These are phyloP conservation scores for Suillus occidentalis DNA, from an alignment of 768 basidiomycete species.

Conservation along the genomic window DNA sequence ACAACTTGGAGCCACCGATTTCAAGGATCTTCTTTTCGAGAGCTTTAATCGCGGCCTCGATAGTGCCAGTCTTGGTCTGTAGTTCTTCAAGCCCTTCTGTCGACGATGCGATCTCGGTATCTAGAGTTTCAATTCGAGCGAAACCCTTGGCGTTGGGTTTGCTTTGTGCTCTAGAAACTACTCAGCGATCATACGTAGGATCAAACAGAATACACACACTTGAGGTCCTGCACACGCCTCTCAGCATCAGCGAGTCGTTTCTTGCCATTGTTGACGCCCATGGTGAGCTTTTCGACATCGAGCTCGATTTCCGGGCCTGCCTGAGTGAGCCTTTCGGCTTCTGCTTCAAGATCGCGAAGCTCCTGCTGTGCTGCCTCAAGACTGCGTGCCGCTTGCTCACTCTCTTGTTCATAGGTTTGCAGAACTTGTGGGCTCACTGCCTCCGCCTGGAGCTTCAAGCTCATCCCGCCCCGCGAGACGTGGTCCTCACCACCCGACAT, in stretches of 20 bases:
- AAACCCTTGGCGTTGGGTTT: slow-evolving; percentile 83
- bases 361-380: slow-evolving; percentile 56
- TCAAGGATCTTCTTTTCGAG: slow-evolving; percentile 93
- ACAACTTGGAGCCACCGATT: slow-evolving; percentile 85
- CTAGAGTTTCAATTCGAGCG: slow-evolving; percentile 73
- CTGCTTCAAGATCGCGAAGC: slow-evolving; percentile 55
- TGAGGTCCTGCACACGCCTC: slow-evolving; percentile 76
- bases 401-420: slow-evolving; percentile 72
- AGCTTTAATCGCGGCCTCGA: slow-evolving; percentile 78
- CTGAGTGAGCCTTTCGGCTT: slow-evolving; percentile 58
- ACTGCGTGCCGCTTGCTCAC: slow-evolving; percentile 54
- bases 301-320: slow-evolving; percentile 78
- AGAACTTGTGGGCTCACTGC: slow-evolving; percentile 78
- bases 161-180: slow-evolving; percentile 59
- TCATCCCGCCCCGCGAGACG: slow-evolving; percentile 84
- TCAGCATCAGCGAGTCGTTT: slow-evolving; percentile 78
- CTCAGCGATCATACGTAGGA: slow-evolving; percentile 4
- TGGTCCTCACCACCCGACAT: slow-evolving; percentile 94
- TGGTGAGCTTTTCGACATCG: slow-evolving; percentile 73
- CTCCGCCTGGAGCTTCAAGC: slow-evolving; percentile 81
- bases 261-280: slow-evolving; percentile 79
- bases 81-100: slow-evolving; percentile 67
- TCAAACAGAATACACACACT: slow-evolving; percentile 47
- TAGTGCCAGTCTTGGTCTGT: slow-evolving; percentile 58
- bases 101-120: slow-evolving; percentile 60